Base-by-base conservation (phyloP, 164 flowering plant species). In the Amborella trichopoda region DNA sequence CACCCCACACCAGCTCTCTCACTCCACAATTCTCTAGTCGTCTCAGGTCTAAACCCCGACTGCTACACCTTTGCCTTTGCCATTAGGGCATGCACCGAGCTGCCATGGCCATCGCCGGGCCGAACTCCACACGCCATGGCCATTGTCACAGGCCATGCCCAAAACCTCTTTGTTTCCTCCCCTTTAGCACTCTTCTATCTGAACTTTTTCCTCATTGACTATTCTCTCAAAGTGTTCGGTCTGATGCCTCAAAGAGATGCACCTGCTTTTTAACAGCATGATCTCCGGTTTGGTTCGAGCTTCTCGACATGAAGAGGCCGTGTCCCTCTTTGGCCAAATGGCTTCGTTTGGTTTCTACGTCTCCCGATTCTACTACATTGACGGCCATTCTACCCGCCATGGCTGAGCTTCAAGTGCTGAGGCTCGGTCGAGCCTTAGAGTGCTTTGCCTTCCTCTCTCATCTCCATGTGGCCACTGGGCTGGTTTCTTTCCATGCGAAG, bases 251-350 rank as follows among this genome's bases (percentile, higher is more conserved):
- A 72, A 1, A 72, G 65, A 32, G 96, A 90, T 63, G 70, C 87
- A 0, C 83, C 81, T 39, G 51, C 76, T 53, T 90, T n/a, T 87
- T 79, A 90, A 90, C 45, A 71, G 94, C 3, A 48, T 86, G 76
- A 54, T 90, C 13, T 81, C 96, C 45, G 98, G 98, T 58, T 64
- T 81, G 40, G 71, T 65, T 30, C 68, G 52, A 55, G 80, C 71
- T 40, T 52, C 60, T 39, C 63, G 66, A 27, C 83, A 58, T 33
- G 44, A 28, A 24, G 80, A 78, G 42, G 58, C 85, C 0, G 26
- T 83, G 26, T 8, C 17, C 51, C 63, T 75, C 52, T 87, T 90
- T 51, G 24, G 42, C 34, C 62, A 64, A 17, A 77, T 83, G 87
- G 40, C 71, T 34, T 24, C 5, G 14, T 46, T 53, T 19, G 69